Evolutionary conservation across 306 rosid species (phyloP), one percentile per base, ranked within the genome.

Genomic region (Cyclanthera cordifolia): DNA sequence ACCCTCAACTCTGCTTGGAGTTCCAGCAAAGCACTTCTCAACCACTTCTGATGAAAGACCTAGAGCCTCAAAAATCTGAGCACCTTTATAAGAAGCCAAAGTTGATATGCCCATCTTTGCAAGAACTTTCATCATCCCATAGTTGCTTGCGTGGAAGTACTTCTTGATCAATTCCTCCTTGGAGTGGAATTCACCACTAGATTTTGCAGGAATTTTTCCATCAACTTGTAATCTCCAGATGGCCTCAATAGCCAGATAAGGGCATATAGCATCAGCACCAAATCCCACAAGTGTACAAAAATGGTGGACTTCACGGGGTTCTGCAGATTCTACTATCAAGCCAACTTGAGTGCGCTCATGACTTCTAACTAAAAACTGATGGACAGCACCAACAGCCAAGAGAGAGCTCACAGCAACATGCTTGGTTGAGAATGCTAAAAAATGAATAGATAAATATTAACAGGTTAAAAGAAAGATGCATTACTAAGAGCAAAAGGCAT

Each of bases 71-170:
- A 94, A 94, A 74, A 94, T 94, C 82, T 94, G 99, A 49, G 97
- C 99, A 61, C 99, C 99, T 81, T 94, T 94, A 75, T 94, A 94
- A 17, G 99, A 94, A 13, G 99, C 99, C 88, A 94, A 80, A 77
- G 99, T 94, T 54, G 99, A 94, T 75, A 94, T 94, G 61, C 99
- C 99, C 99, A 94, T 94, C 90, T 94, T 94, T 11, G 99, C 97
- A 70, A 94, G 99, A 79, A 94, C 99, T 83, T 94, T 94, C 99
- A 83, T 84, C 99, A 94, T 94, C 54, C 99, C 99, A 46, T 88
- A 94, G 83, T 77, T 85, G 82, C 95, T 94, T 49, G 99, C 99
- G 69, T 86, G 85, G 73, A 88, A 90, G 83, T 86, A 90, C 79
- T 81, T 94, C 75, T 83, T 90, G 53, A 90, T 95, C 78, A 94